Evolutionary conservation across 2,329 filamentous ascomycete genomes (phyloP), one percentile per base, ranked within the genome.

Genomic region (Chaetothyriales sp.): DNA sequence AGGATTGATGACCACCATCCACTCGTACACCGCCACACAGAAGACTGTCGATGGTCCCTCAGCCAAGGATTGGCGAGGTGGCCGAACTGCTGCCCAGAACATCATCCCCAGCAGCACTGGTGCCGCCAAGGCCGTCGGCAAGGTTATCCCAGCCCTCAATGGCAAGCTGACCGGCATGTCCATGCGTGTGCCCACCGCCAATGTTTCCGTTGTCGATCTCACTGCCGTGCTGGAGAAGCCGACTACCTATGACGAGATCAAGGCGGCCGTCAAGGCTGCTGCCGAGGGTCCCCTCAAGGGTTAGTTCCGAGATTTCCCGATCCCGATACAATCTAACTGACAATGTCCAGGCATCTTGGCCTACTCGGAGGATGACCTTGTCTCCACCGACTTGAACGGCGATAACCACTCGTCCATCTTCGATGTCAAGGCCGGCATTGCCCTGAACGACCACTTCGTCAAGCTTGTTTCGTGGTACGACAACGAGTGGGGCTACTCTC

Each of bases 141-240:
- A 98, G 84, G 92, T 96, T 78, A 96, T 96, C 67, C 92, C 92
- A 64, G 76, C 80, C 63, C 83, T 98, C 63, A 96, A 96, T 77
- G 92, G 92, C 81, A 98, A 98, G 84, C 87, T 96, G 62, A 98
- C 92, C 61, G 92, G 92, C 77, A 96, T 98, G 92, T 80, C 92
- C 66, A 92, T 98, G 85, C 92, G 92, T 84, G 90, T 98, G 54
- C 92, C 92, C 63, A 96, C 92, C 63, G 74, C 86, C 79, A 96
- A 98, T 79, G 92, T 98, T 72, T 98, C 92, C 64, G 92, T 96
- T 71, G 92, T 98, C 68, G 92, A 98, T 75, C 76, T 98, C 70
- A 98, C 92, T 66, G 81, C 75, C 80, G 89, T 90, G 66, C 78
- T 93, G 63, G 86, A 95, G 81, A 96, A 95, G 84, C 73, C 73